phyloP scores from a whole-genome alignment of 345 rosid species.

The Stellera chamaejasme region DNA sequence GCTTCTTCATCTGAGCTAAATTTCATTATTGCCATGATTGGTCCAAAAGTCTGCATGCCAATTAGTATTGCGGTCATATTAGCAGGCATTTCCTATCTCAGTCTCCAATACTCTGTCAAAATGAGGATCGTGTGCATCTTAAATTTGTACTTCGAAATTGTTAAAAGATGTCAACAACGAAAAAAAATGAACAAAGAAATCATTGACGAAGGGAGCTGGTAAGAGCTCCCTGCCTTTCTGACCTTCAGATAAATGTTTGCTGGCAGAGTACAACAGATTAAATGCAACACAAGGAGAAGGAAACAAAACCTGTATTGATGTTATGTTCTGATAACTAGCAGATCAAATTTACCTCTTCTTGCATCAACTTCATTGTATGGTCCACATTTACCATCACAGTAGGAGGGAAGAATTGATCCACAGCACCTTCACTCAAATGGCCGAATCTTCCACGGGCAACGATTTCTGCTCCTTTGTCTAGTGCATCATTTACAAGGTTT shows the following conservation, averaged over 20 bases:
- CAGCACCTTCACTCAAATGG: slow-evolving; percentile 82
- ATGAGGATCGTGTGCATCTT: neutral
- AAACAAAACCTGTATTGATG: slow-evolving; percentile 1
- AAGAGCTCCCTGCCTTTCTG: too few relatives aligned
- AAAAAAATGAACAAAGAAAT: neutral
- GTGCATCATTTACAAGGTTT: slow-evolving; percentile 73
- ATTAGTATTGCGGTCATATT: slow-evolving; percentile 7
- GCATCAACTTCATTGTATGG: slow-evolving; percentile 91
- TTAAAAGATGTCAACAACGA: neutral
- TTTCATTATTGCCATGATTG: slow-evolving; percentile 97
- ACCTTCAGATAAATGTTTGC: too few relatives aligned
- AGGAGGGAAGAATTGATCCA: slow-evolving; percentile 94
- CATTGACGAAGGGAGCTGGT: too few relatives aligned
- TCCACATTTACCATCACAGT: slow-evolving; percentile 74
- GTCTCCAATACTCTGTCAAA: neutral
- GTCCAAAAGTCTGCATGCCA: slow-evolving; percentile 80
- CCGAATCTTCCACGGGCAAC: slow-evolving; percentile 93
- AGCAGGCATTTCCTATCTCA: neutral
- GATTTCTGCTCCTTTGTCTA: slow-evolving; percentile 87
- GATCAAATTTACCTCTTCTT: slow-evolving; percentile 68
- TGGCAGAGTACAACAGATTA: too few relatives aligned
- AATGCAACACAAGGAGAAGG: too few relatives aligned
- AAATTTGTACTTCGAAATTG: too few relatives aligned
- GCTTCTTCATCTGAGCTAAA: slow-evolving; percentile 88
- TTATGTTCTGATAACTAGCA: neutral